Base-by-base conservation (phyloP, 495 filamentous ascomycete species). In the Penicillium flavigenum region DNA sequence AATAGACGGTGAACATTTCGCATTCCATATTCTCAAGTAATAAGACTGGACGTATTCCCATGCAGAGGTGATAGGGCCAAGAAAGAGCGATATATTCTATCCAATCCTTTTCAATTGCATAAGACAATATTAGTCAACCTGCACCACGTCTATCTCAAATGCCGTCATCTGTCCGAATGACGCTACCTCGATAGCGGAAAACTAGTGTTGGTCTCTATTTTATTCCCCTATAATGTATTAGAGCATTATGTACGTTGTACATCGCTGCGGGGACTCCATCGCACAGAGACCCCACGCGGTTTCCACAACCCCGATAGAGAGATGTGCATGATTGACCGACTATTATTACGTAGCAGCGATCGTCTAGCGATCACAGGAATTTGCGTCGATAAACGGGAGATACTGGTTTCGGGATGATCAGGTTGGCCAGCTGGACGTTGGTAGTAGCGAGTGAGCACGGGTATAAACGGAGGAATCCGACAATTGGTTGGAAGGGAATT, bases 301-400 rank as follows among this genome's bases (percentile, higher is more conserved):
- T 49, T 48, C 50, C 54, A 43, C 34, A 45, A 59, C 11, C 63
- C 63, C 63, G 46, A 65, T 62, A 32, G 48, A 57, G 63, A 59
- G 56, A 43, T 54, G 56, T 62, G 59, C 59, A 65, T 58, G 54
- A 51, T 56, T 49, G 45, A 32, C 36, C 22, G 48, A 20, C 50
- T 36, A 19, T 47, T 34, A 34, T 50, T 59, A 56, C 34, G 43
- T 39, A 22, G 38, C 9, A 47, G 52, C 10, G 56, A 65, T 65
- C 63, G 47, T 39, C 56, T 34, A 19, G 48, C 47, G 36, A 19
- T 46, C 22, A 34, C 24, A 36, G 27, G 31, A 20, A 46, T 6
- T 27, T 31, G 17, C 14, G 54, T 27, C 16, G 16, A 4, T 10
- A 44, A n/a, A 17, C 27, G 19, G 6, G 26, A 26, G 16, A 3